A percentile compares a stretch with the other conserved stretches of the same genome.
These are phyloP conservation scores for Tricharina praecox DNA, from an alignment of 495 filamentous ascomycete species.

Conservation along the genomic window DNA sequence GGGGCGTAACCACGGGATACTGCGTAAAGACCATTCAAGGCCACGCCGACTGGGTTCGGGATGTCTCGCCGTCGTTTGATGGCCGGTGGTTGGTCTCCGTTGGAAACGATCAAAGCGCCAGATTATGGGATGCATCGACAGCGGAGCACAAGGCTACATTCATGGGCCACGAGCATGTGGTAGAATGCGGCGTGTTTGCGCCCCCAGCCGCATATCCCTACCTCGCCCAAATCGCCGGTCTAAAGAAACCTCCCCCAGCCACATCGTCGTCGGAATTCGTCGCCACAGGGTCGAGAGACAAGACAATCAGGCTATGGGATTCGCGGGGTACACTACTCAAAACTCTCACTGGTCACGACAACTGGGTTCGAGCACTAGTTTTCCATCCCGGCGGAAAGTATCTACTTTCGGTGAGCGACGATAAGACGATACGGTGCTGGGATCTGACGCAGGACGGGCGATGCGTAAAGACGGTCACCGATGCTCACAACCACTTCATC, in stretches of 20 bases:
- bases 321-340: constrained; percentile 70
- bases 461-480: constrained; percentile 64
- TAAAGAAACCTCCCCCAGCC: constrained; percentile 61
- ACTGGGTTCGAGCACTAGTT: constrained; percentile 76
- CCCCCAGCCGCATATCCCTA: constrained; percentile 61
- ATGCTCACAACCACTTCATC: constrained; percentile 76
- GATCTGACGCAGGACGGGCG: constrained; percentile 81
- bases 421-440: constrained; percentile 90
- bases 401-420: constrained; percentile 67
- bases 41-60: constrained; percentile 79
- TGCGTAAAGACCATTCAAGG: constrained; percentile 72
- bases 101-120: constrained; percentile 59
- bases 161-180: constrained; percentile 73
- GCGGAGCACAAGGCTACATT: constrained; percentile 65
- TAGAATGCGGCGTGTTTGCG: constrained; percentile 80
- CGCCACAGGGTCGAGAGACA: constrained; percentile 80
- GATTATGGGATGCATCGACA: constrained; percentile 70
- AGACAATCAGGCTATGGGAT: constrained; percentile 84
- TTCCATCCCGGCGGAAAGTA: constrained; percentile 95
- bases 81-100: constrained; percentile 67
- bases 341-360: constrained; percentile 80
- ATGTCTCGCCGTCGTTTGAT: constrained; percentile 66
- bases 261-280: constrained; percentile 73
- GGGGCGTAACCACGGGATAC: constrained; percentile 86
- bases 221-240: constrained; percentile 61